These are phyloP conservation scores for Lasiodiplodia gonubiensis DNA, from an alignment of 2,329 filamentous ascomycete species.

Conservation along the genomic window DNA sequence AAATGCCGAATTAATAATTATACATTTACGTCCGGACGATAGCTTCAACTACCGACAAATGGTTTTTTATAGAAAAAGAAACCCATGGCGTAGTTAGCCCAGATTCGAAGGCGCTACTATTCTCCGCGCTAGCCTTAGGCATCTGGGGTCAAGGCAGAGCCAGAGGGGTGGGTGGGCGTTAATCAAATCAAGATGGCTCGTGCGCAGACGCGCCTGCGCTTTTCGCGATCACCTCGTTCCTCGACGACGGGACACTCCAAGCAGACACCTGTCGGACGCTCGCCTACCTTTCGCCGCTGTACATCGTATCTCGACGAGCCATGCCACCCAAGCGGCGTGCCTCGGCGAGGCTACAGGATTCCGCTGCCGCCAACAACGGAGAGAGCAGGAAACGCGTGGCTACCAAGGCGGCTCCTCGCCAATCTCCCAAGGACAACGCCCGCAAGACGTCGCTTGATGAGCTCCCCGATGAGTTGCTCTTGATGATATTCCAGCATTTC, in stretches of 20 bases:
- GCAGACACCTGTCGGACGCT: neutral
- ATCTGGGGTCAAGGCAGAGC: no score
- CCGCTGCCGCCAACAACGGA: constrained; percentile 1
- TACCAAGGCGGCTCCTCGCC: constrained; percentile 1
- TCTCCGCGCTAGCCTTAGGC: no score
- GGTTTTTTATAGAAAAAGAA: no score
- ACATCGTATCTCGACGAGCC: neutral
- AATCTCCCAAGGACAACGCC: neutral
- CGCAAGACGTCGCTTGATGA: neutral
- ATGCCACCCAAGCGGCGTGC: constrained; percentile 6
- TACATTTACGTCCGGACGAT: no score
- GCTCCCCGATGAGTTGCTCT: constrained; percentile 3
- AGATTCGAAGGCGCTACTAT: no score
- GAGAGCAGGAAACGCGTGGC: neutral
- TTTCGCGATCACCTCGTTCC: neutral
- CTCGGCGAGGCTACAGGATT: constrained; percentile 1
- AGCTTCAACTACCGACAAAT: no score
- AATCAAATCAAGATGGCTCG: neutral
- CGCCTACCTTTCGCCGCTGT: neutral
- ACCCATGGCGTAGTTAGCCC: no score
- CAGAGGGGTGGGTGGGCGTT: no score
- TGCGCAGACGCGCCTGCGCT: neutral
- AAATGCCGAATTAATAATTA: no score
- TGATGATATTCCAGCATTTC: constrained; percentile 1
- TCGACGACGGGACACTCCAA: no score